A percentile compares a stretch with the other conserved stretches of the same genome.
phyloP scores from a whole-genome alignment of 2,329 filamentous ascomycete genomes.

The Orbilia quercus region DNA sequence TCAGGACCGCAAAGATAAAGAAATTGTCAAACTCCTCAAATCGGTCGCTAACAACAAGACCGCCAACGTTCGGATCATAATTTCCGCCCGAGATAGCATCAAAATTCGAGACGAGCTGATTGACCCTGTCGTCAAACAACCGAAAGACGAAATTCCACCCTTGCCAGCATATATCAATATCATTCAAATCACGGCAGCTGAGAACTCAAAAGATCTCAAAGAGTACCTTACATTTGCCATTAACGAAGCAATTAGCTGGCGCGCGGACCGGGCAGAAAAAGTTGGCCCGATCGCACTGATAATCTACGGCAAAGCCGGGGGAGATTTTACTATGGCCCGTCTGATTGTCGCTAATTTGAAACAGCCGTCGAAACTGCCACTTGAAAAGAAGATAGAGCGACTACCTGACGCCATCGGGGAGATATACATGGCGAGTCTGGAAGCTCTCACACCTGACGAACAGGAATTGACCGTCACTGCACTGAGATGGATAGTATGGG shows the following conservation, averaged over 20 bases:
- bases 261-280: neutral
- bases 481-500: constrained; percentile 42
- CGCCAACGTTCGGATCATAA: constrained; percentile 11
- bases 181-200: constrained; percentile 6
- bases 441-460: constrained; percentile 30
- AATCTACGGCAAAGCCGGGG: constrained; percentile 13
- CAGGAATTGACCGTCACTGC: constrained; percentile 39
- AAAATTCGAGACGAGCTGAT: constrained; percentile 16
- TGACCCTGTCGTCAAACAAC: neutral
- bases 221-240: constrained; percentile 20
- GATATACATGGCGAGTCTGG: constrained; percentile 38
- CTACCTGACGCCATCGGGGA: constrained; percentile 30
- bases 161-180: neutral
- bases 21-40: neutral
- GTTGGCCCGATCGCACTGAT: neutral
- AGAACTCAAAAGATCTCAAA: constrained; percentile 22
- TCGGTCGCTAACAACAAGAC: neutral
- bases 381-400: constrained; percentile 20
- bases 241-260: neutral
- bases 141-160: neutral
- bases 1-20: constrained; percentile 21
- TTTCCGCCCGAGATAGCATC: constrained; percentile 29
- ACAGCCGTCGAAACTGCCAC: constrained; percentile 23
- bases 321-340: constrained; percentile 27
- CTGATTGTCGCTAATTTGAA: constrained; percentile 25